phyloP scores from a whole-genome alignment of 306 rosid species.

The Pterocarpus macrocarpus region DNA sequence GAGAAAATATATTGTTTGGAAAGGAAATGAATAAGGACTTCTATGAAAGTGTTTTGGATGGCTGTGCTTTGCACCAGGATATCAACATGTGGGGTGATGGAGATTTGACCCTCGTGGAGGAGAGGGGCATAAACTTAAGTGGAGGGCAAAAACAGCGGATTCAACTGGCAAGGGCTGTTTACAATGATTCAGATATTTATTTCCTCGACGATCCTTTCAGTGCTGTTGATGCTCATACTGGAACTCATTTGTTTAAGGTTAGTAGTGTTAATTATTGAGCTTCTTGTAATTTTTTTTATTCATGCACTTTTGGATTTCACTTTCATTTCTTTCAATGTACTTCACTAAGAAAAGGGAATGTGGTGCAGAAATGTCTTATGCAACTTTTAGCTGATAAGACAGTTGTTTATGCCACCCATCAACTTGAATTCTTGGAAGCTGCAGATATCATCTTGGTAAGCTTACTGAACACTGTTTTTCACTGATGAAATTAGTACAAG shows the following conservation, averaged over 20 bases:
- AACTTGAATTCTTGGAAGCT: conserved; percentile 85
- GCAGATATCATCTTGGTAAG: conserved; percentile 85
- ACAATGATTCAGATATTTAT: conserved; percentile 84
- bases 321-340: neutral
- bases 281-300: neutral
- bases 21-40: conserved; percentile 63
- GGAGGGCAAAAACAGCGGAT: conserved; percentile 96
- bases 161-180: conserved; percentile 92
- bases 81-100: conserved; percentile 75
- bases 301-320: conserved; percentile 11
- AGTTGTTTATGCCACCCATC: conserved; percentile 91
- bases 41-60: conserved; percentile 74
- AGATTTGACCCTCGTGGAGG: conserved; percentile 79
- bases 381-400: conserved; percentile 79
- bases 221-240: conserved; percentile 95
- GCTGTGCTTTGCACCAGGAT: conserved; percentile 85
- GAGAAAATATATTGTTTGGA: conserved; percentile 88
- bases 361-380: conserved; percentile 84
- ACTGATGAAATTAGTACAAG: neutral
- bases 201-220: conserved; percentile 96
- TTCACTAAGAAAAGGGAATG: conserved; percentile 34
- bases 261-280: conserved; percentile 12
- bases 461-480: conserved; percentile 27
- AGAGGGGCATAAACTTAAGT: conserved; percentile 92
- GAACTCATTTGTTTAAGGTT: conserved; percentile 84